These are phyloP conservation scores for Blepharisma japonicum DNA, from an alignment of 73 alveolate species.

Conservation along the genomic window DNA sequence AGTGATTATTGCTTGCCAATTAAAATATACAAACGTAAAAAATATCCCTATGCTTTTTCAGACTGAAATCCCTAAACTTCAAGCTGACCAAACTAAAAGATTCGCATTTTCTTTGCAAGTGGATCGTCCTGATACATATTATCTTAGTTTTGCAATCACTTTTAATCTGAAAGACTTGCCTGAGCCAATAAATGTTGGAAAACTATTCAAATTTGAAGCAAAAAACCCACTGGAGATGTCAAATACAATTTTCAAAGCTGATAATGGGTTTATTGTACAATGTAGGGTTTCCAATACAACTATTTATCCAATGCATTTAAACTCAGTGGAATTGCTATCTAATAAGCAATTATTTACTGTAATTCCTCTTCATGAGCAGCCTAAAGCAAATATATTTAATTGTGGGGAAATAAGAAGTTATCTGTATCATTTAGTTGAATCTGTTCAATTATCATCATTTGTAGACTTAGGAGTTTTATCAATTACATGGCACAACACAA, in stretches of 20 bases:
- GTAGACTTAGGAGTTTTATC: background rate
- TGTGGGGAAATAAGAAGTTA: background rate
- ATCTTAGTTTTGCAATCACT: background rate
- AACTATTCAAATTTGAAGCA: constrained; percentile 20
- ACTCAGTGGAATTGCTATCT: constrained; percentile 5
- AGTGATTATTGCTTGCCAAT: background rate
- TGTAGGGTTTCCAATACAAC: background rate
- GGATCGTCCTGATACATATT: background rate
- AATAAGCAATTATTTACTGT: background rate
- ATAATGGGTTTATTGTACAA: constrained; percentile 24
- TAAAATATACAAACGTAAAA: constrained; percentile 22
- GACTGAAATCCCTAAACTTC: background rate
- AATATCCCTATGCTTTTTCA: constrained; percentile 19
- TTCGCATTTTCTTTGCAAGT: constrained; percentile 5
- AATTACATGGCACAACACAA: constrained; percentile 16
- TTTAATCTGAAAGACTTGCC: background rate
- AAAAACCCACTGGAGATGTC: constrained; percentile 6
- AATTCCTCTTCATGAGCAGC: background rate
- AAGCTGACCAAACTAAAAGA: background rate
- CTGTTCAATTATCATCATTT: background rate
- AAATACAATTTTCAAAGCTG: constrained; percentile 5
- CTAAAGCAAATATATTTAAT: background rate
- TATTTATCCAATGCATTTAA: background rate
- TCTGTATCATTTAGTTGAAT: constrained; percentile 17
- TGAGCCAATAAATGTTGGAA: constrained; percentile 13